Base-by-base conservation (phyloP, 164 flowering plant species). In the Cinnamomum micranthum region DNA sequence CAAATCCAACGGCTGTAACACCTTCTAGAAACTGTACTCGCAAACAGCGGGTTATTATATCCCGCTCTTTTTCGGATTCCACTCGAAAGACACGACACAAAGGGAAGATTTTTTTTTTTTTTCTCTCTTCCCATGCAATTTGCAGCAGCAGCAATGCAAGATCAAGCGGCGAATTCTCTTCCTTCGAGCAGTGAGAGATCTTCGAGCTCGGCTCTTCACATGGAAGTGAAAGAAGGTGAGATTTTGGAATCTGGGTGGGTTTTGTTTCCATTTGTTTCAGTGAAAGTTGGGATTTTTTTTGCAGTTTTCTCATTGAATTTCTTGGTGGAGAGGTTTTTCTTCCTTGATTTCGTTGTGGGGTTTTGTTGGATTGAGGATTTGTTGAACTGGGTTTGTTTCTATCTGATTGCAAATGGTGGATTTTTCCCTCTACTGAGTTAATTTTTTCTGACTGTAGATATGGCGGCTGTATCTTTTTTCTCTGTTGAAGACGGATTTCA, bases 121-220 rank as follows among this genome's bases (percentile, higher is more conserved):
- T 70, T 60, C 17, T 73, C 13, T 65, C 52, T 4, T 22, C 13
- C 23, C 19, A 69, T 65, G 52, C 52, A 62, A 62, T 31, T 28
- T 19, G 15, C 68, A 79, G 47, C 47, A 79, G 47, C 47, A 9
- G 47, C 1, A 81, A 90, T 92, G 96, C 97, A 88, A 76, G 94
- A 92, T 58, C 97, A 85, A 76, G 90, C 89, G 22, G 79, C 91
- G 35, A 89, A 87, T 68, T 95, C 97, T 70, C 76, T 92, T 64
- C 95, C 98, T 27, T 95, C 98, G 0, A 95, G 97, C 77, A 93
- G 98, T 71, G 99, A 95, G 81, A 84, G 92, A 82, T 95, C 99
- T 73, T 95, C 99, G 0, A 91, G 97, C 83, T 95, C 98, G 58
- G 98, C 95, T 74, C 85, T 85, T 66, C 97, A 92, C 11, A 73